These are phyloP conservation scores for Forsythia viridissima DNA, from an alignment of 257 asterid species.

Conservation along the genomic window DNA sequence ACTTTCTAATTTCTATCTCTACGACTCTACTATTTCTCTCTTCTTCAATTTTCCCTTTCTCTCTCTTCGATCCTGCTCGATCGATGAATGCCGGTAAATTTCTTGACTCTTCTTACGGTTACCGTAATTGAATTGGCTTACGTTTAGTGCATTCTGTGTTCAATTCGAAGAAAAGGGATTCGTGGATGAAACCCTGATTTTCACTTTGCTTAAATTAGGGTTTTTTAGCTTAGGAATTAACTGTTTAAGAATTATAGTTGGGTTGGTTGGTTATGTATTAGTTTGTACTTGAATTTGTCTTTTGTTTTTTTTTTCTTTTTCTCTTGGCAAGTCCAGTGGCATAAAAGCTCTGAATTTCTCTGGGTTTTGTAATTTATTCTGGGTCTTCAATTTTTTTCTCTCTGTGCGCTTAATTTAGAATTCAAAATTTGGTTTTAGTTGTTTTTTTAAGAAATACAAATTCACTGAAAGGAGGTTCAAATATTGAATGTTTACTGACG, in stretches of 20 bases:
- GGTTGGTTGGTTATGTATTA: conserved; percentile 11
- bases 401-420: neutral
- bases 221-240: conserved; percentile 29
- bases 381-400: neutral
- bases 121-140: conserved; percentile 22
- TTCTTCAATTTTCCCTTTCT: conserved; percentile 25
- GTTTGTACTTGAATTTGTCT: conserved; percentile 19
- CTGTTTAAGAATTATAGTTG: conserved; percentile 25
- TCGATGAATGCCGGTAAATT: conserved; percentile 54
- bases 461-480: neutral
- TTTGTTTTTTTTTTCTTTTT: conserved; percentile 5
- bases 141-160: conserved; percentile 20
- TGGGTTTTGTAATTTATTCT: neutral
- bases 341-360: neutral
- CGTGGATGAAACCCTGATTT: conserved; percentile 54
- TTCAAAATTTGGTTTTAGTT: conserved; percentile 7
- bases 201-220: conserved; percentile 44
- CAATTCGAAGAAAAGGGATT: conserved; percentile 22
- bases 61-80: conserved; percentile 48
- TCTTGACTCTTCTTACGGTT: conserved; percentile 16
- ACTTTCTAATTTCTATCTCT: conserved; percentile 25
- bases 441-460: neutral
- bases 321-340: neutral
- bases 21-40: neutral
- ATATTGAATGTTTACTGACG: neutral